These are phyloP conservation scores for Ampelocalamus luodianensis DNA, from an alignment of 176 grass and related monocot species.

Conservation along the genomic window DNA sequence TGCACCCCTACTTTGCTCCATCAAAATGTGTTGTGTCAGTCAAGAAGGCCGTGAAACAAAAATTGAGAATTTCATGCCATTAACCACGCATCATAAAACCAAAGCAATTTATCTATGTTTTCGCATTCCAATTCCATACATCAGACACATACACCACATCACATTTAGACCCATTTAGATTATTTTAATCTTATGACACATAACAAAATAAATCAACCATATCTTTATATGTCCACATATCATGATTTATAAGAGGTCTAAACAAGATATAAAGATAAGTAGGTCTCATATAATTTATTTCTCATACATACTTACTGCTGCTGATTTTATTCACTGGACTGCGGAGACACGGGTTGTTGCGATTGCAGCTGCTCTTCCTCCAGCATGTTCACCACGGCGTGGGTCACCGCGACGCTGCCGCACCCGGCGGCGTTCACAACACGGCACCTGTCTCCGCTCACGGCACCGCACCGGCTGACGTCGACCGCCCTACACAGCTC, in stretches of 20 bases:
- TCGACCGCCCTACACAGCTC: slow-evolving; percentile 51
- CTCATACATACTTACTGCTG: background rate
- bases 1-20: background rate
- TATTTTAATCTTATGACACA: too few species aligned
- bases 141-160: background rate
- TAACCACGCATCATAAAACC: background rate
- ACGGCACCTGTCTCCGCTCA: slow-evolving; percentile 58
- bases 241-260: too few species aligned
- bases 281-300: too few species aligned
- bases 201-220: too few species aligned
- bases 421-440: slow-evolving; percentile 46
- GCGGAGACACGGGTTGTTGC: slow-evolving; percentile 24
- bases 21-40: background rate
- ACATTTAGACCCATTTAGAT: too few species aligned
- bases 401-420: slow-evolving; percentile 49
- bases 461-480: slow-evolving; percentile 52
- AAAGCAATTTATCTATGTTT: background rate
- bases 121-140: background rate
- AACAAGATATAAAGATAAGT: too few species aligned
- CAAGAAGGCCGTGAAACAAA: background rate
- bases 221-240: too few species aligned
- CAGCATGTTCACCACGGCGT: slow-evolving; percentile 48
- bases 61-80: background rate
- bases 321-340: slow-evolving; percentile 14
- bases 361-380: slow-evolving; percentile 38